Evolutionary conservation across 1,284 basidiomycete genomes (phyloP).

Genomic region (Tilletia horrida): DNA sequence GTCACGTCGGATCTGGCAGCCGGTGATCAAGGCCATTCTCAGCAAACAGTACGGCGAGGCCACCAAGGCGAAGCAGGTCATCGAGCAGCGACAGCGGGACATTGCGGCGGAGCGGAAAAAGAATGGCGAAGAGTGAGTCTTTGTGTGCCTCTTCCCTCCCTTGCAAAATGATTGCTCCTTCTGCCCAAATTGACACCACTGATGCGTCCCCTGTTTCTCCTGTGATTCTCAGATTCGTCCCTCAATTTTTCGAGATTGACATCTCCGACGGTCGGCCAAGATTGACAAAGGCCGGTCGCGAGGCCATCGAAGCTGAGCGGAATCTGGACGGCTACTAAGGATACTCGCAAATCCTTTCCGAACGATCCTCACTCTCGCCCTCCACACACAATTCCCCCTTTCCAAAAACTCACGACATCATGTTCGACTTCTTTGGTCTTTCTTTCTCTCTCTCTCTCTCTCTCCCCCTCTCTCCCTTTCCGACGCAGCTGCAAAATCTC

Average conservation of each 20-base stretch:
- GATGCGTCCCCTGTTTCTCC: not conserved
- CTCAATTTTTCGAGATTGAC: constrained; percentile 73
- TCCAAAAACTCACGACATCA: no score
- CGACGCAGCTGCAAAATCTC: no score
- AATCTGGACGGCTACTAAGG: constrained; percentile 29
- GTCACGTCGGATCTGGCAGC: constrained; percentile 83
- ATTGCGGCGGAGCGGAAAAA: constrained; percentile 41
- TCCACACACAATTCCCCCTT: no score
- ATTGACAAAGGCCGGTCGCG: constrained; percentile 62
- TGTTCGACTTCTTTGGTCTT: no score
- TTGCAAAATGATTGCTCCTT: not conserved
- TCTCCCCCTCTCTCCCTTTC: no score
- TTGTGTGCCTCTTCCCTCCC: not conserved
- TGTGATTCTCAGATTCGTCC: constrained; percentile 69
- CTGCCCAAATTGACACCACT: no score
- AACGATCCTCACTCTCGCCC: no score
- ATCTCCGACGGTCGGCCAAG: constrained; percentile 69
- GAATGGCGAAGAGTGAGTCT: constrained; percentile 33
- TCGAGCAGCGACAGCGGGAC: constrained; percentile 49
- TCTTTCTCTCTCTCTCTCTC: no score
- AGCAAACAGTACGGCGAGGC: constrained; percentile 71
- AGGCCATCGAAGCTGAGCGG: constrained; percentile 53
- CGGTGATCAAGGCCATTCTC: constrained; percentile 66
- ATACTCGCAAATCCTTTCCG: no score
- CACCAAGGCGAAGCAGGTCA: constrained; percentile 46